Conservation (phyloP, 2,329 filamentous ascomycete species). For the Colletotrichum eremochloae region DNA sequence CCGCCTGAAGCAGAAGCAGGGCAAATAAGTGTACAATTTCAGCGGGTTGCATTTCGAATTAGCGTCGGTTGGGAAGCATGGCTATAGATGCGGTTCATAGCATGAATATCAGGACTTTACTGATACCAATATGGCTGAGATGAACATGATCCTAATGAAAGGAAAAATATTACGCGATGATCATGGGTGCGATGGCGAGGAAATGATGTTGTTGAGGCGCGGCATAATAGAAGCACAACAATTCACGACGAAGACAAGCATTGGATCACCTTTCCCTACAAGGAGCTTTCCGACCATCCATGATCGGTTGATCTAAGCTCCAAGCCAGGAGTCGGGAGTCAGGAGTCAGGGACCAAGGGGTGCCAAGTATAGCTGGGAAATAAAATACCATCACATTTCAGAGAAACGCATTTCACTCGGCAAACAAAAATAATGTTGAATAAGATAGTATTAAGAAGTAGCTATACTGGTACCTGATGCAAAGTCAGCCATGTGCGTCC, state of each 20-base stretch:
- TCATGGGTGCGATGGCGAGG: not conserved
- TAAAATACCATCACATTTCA: not conserved
- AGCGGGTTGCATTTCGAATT: not conserved
- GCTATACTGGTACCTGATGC: conserved; percentile 18
- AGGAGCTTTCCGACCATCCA: too few relatives aligned
- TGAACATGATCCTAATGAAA: not conserved
- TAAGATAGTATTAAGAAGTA: not conserved
- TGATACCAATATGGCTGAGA: too few relatives aligned
- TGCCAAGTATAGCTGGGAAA: not conserved
- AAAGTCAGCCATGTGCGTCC: conserved; percentile 12
- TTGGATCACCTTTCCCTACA: too few relatives aligned
- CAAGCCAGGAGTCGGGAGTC: too few relatives aligned
- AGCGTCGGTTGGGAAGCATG: conserved; percentile 20
- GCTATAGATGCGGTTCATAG: not conserved
- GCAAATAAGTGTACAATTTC: conserved; percentile 49
- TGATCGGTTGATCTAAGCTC: too few relatives aligned
- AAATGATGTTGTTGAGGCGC: too few relatives aligned
- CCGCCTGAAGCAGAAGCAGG: conserved; percentile 72
- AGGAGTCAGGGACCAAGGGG: too few relatives aligned
- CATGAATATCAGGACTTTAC: conserved; percentile 5
- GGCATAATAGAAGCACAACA: too few relatives aligned
- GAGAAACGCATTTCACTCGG: rapidly evolving
- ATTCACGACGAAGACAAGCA: too few relatives aligned
- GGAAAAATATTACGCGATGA: too few relatives aligned
- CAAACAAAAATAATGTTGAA: not conserved